Evolutionary conservation across 805 yeast species (phyloP), one percentile per base, ranked within the genome.

Genomic region (Isabelozyma heimii): DNA sequence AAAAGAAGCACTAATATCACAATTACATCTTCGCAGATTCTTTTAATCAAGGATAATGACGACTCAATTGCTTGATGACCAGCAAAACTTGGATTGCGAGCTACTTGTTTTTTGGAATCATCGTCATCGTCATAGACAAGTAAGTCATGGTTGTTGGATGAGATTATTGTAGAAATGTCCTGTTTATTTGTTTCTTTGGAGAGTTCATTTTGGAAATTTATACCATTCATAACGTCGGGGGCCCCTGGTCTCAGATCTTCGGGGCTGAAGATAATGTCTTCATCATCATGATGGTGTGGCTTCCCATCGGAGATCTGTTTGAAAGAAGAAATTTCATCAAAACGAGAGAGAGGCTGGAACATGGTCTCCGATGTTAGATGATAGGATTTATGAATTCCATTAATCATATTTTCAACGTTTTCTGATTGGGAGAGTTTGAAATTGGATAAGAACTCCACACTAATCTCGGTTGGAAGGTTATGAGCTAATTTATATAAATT

Each of bases 21-120:
- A 4, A 75, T 54, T n/a, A 79, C 66, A 55, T 81, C 83, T 55
- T 82, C 86, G 46, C 75, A 58, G 4, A 76, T 60, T 49, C 80
- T 61, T 13, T 53, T 52, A 7, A 63, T 33, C 6, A 72, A 40
- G 15, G 46, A 49, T 2, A 54, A 45, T 30, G 35, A 30, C 1
- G 57, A 44, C 33, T 44, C 47, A 15, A 39, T 45, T 2, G 43
- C 39, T 33, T 20, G 28, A 4, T 30, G 30, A 8, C 39, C 43
- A 28, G 14, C 17, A 41, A 33, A 46, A 14, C 15, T 42, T 14
- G 44, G 27, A 37, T 37, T 14, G 14, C 17, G 17, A 13, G 40
- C 15, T 3, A 42, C 8, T 12, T 42, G 33, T 27, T 42, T 42
- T 8, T 40, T 40, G 24, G 24, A 15, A 24, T 37, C 47, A 8